A percentile compares a stretch with the other conserved stretches of the same genome.
Evolutionary conservation across 352 stramenopile species (phyloP).

Genomic region (Phytophthora foliorum): DNA sequence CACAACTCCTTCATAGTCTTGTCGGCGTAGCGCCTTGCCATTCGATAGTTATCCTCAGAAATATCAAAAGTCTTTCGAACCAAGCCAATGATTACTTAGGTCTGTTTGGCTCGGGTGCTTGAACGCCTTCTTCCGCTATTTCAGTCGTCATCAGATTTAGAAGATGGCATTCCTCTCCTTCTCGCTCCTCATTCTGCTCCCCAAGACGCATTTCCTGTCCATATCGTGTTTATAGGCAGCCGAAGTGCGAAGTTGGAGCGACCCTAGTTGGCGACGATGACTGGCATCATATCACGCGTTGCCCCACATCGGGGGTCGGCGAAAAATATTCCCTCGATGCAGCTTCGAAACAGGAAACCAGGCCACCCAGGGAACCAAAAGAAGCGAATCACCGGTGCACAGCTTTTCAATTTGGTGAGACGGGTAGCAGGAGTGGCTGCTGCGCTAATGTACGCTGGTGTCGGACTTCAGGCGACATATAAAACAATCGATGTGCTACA

Average conservation of each 20-base stretch:
- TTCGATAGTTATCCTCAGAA: neutral
- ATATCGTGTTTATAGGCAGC: neutral
- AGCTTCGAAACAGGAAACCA: slow-evolving; percentile 14
- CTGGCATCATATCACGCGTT: slow-evolving; percentile 29
- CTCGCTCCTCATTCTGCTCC: slow-evolving; percentile 1
- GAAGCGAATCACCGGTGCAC: slow-evolving; percentile 33
- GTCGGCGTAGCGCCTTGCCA: too few relatives aligned
- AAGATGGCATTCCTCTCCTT: neutral
- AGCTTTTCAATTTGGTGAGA: slow-evolving; percentile 37
- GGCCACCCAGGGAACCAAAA: slow-evolving; percentile 8
- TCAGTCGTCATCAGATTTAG: slow-evolving; percentile 18
- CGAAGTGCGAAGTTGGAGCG: neutral
- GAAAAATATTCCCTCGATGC: slow-evolving; percentile 9
- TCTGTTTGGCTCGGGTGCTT: too few relatives aligned
- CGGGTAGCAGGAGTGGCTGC: slow-evolving; percentile 35
- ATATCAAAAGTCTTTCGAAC: neutral
- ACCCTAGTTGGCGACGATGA: slow-evolving; percentile 15
- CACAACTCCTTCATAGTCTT: too few relatives aligned
- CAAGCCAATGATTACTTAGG: too few relatives aligned
- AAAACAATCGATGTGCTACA: slow-evolving; percentile 29
- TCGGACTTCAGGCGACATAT: slow-evolving; percentile 26
- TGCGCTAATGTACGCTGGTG: slow-evolving; percentile 27
- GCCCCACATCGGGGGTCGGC: slow-evolving; percentile 3
- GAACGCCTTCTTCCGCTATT: slow-evolving; percentile 13
- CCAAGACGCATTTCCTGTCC: slow-evolving; percentile 1